Percentiles rank a stretch among this genome's conserved stretches.
Evolutionary conservation across 169 alveolate species (phyloP).

Genomic region (Plasmodium inui): DNA sequence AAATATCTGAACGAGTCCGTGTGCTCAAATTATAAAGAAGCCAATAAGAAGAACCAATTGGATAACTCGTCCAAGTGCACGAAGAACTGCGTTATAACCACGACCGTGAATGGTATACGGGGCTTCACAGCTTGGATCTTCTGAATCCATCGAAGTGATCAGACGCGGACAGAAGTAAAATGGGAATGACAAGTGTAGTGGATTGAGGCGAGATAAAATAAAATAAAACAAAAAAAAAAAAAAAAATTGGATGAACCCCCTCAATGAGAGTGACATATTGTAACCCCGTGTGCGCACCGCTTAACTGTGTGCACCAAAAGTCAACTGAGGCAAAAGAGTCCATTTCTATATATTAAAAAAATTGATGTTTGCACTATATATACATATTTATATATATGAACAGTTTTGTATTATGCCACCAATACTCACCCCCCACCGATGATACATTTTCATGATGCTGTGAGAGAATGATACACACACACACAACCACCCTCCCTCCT

Average conservation of each 20-base stretch:
- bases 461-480: neutral
- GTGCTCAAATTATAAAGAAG: slow-evolving; percentile 70
- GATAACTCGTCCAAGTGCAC: slow-evolving; percentile 2
- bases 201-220: neutral
- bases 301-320: neutral
- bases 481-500: neutral
- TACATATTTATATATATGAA: slow-evolving; percentile 5
- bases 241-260: neutral
- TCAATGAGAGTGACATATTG: neutral
- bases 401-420: neutral
- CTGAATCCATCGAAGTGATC: neutral
- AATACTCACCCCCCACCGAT: neutral
- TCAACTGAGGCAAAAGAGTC: neutral
- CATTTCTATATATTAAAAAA: neutral
- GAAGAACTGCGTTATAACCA: slow-evolving; percentile 28
- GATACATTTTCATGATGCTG: neutral
- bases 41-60: slow-evolving; percentile 27
- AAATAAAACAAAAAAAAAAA: neutral
- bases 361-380: neutral
- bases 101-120: slow-evolving; percentile 49
- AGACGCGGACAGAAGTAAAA: neutral
- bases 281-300: neutral
- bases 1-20: slow-evolving; percentile 70
- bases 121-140: slow-evolving; percentile 67
- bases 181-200: neutral